A percentile compares a stretch with the other conserved stretches of the same genome.
Evolutionary conservation across 305 asterid genomes (phyloP).

Genomic region (Solanum chacoense): DNA sequence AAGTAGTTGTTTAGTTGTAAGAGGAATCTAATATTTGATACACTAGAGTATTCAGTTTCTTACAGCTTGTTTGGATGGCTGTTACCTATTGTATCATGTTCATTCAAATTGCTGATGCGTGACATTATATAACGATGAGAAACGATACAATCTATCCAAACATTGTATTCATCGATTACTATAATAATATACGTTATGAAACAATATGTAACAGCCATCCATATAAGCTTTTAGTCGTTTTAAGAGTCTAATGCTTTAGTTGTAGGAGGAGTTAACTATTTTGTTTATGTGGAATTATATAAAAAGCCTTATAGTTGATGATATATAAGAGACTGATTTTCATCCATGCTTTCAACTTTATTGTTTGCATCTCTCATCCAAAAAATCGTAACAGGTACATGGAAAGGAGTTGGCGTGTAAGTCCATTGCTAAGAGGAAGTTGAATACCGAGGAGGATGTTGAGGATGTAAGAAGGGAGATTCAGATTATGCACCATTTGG

Average conservation of each 20-base stretch:
- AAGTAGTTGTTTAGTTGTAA: neutral
- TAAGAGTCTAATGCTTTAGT: neutral
- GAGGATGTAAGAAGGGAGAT: slow-evolving; percentile 82
- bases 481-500: slow-evolving; percentile 75
- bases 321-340: neutral
- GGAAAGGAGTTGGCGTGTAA: slow-evolving; percentile 60
- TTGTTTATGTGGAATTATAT: neutral
- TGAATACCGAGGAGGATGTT: slow-evolving; percentile 57
- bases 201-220: neutral
- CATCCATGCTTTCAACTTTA: neutral
- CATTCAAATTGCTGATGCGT: neutral
- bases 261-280: neutral
- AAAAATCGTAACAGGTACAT: neutral
- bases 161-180: neutral
- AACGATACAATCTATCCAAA: neutral
- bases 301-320: neutral
- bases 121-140: neutral
- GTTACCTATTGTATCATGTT: neutral
- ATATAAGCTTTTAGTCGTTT: neutral
- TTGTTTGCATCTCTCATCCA: neutral
- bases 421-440: slow-evolving; percentile 59
- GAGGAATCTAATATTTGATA: neutral
- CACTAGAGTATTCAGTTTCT: neutral
- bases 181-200: neutral
- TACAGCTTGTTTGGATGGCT: neutral